A percentile compares a stretch with the other conserved stretches of the same genome.
Evolutionary conservation across 306 rosid genomes (phyloP).

Genomic region (Pterocarpus macrocarpus): DNA sequence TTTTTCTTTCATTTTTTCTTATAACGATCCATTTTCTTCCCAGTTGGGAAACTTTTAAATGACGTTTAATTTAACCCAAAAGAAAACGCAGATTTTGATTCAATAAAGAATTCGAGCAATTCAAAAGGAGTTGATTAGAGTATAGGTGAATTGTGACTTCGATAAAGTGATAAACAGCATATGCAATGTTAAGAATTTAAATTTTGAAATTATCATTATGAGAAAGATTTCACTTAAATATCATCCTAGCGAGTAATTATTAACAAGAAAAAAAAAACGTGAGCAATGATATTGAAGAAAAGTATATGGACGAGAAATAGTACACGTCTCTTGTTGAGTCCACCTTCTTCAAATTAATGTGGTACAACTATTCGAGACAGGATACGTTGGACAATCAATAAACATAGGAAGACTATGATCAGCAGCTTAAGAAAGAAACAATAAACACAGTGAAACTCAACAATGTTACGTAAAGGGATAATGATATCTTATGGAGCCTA

Average conservation of each 20-base stretch:
- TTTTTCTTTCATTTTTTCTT: background rate
- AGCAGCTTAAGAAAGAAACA: too few species aligned
- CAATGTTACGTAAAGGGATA: too few species aligned
- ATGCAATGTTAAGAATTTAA: too few species aligned
- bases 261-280: background rate
- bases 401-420: background rate
- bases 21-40: background rate
- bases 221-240: too few species aligned
- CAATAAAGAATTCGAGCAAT: background rate
- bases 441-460: too few species aligned
- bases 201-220: too few species aligned
- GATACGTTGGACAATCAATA: background rate
- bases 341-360: background rate
- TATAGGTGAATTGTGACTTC: too few species aligned
- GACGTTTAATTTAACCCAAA: background rate
- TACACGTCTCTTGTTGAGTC: slow-evolving; percentile 20
- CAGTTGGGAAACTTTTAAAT: background rate
- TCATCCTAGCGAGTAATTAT: too few species aligned
- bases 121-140: too few species aligned
- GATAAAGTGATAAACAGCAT: too few species aligned
- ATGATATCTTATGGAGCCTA: too few species aligned
- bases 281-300: too few species aligned
- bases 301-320: background rate
- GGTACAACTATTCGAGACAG: background rate
- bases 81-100: slow-evolving; percentile 15